phyloP scores from a whole-genome alignment of 768 basidiomycete species.

The Strobilomyces echinocephalus region DNA sequence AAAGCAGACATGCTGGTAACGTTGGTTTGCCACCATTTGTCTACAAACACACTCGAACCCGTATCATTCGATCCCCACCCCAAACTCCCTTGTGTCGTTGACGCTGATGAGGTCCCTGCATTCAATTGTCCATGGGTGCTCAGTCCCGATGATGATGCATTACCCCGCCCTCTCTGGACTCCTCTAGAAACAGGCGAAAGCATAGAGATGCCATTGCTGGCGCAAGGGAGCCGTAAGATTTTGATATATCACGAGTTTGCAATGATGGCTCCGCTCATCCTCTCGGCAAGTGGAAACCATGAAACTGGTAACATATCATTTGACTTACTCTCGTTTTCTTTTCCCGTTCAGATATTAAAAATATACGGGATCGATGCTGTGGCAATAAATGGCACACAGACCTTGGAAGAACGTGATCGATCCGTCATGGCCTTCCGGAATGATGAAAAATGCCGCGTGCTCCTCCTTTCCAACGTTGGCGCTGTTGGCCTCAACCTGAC shows the following conservation, averaged over 20 bases:
- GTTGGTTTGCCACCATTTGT: constrained; percentile 2
- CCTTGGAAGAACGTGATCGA: neutral
- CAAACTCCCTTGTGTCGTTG: neutral
- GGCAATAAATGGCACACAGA: constrained; percentile 6
- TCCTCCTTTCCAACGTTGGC: constrained; percentile 4
- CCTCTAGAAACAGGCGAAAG: neutral
- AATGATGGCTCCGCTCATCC: constrained; percentile 6
- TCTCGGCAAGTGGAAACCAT: constrained; percentile 1
- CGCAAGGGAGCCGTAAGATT: neutral
- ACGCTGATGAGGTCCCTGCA: neutral
- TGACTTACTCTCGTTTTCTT: neutral
- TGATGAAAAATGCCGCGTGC: neutral
- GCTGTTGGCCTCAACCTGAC: constrained; percentile 3
- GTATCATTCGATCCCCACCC: constrained; percentile 1
- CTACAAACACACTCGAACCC: neutral
- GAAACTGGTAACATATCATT: neutral
- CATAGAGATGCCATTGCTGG: neutral
- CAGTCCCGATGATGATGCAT: neutral
- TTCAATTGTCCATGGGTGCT: constrained; percentile 3
- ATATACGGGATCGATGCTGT: constrained; percentile 1
- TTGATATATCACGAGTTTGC: constrained; percentile 6
- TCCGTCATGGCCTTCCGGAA: neutral
- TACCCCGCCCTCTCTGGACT: constrained; percentile 1
- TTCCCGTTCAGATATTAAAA: neutral
- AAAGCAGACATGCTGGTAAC: constrained; percentile 7